These are phyloP conservation scores for Zygoascus bituminiphila DNA, from an alignment of 805 yeast species.

Conservation along the genomic window DNA sequence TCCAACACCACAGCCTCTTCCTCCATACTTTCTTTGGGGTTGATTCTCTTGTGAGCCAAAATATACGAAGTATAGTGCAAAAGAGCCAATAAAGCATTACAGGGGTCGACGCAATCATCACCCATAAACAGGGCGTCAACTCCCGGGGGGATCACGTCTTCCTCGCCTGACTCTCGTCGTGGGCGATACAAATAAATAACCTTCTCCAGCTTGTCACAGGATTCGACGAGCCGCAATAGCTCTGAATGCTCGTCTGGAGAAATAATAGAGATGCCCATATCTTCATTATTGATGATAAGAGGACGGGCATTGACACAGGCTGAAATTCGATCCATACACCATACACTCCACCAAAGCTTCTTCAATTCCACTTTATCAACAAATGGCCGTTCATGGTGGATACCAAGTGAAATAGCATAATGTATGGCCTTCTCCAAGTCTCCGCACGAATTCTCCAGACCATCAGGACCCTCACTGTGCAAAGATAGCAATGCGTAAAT, in stretches of 20 bases:
- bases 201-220: conserved; percentile 29
- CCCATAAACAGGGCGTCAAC: conserved; percentile 22
- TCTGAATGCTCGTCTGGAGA: conserved; percentile 22
- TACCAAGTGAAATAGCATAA: conserved; percentile 33
- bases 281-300: conserved; percentile 32
- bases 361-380: conserved; percentile 26
- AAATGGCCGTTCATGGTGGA: conserved; percentile 33
- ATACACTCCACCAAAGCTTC: conserved; percentile 34
- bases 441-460: conserved; percentile 31
- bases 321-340: conserved; percentile 34
- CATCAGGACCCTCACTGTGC: conserved; percentile 35
- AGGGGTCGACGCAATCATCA: conserved; percentile 18
- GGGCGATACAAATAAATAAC: conserved; percentile 35
- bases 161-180: not conserved
- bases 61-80: conserved; percentile 26
- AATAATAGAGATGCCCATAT: conserved; percentile 31
- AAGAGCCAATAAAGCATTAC: conserved; percentile 23
- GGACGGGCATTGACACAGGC: conserved; percentile 35
- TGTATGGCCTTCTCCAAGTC: conserved; percentile 33
- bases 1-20: conserved; percentile 13
- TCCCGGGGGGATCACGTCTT: conserved; percentile 18
- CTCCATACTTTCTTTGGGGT: conserved; percentile 6
- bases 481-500: conserved; percentile 32
- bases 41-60: conserved; percentile 28
- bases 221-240: conserved; percentile 28